Percentiles rank a stretch among this genome's conserved stretches.
Conservation (phyloP, 2,329 filamentous ascomycete species). For the Daldinia sp. region DNA sequence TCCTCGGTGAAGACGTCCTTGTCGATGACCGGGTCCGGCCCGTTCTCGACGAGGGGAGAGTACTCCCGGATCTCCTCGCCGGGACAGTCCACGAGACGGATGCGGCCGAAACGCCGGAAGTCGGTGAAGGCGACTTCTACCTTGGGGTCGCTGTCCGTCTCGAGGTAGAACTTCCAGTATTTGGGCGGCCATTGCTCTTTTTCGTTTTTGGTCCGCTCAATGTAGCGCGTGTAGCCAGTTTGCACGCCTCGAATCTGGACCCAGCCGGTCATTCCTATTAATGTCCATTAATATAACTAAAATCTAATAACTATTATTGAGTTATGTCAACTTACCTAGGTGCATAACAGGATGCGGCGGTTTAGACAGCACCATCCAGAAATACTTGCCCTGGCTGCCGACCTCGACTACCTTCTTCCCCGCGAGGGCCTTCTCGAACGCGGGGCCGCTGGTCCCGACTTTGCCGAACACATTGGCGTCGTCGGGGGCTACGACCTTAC, state of each 20-base stretch:
- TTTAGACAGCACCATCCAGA: slow-evolving; percentile 82
- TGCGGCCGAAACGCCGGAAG: slow-evolving; percentile 79
- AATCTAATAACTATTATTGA: neutral
- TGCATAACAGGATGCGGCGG: slow-evolving; percentile 92
- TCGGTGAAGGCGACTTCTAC: slow-evolving; percentile 85
- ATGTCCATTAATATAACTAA: neutral
- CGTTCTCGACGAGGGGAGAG: slow-evolving; percentile 88
- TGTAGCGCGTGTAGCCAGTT: slow-evolving; percentile 84
- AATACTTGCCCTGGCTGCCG: slow-evolving; percentile 95
- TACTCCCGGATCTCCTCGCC: slow-evolving; percentile 80
- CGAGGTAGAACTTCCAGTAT: slow-evolving; percentile 87
- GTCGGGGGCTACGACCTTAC: slow-evolving; percentile 76
- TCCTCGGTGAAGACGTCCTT: slow-evolving; percentile 79
- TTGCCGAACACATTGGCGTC: slow-evolving; percentile 93
- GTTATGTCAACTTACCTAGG: slow-evolving; percentile 66
- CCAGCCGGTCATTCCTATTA: slow-evolving; percentile 77
- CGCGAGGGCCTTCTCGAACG: slow-evolving; percentile 78
- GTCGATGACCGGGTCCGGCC: slow-evolving; percentile 91
- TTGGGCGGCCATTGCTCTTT: slow-evolving; percentile 85
- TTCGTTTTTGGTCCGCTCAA: slow-evolving; percentile 75
- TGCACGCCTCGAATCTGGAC: slow-evolving; percentile 84
- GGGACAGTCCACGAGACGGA: slow-evolving; percentile 84
- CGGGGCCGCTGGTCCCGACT: slow-evolving; percentile 80
- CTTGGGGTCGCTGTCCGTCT: slow-evolving; percentile 66
- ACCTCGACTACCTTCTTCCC: slow-evolving; percentile 79